Evolutionary conservation across 768 basidiomycete species (phyloP).

Genomic region (Pholiota microspora): DNA sequence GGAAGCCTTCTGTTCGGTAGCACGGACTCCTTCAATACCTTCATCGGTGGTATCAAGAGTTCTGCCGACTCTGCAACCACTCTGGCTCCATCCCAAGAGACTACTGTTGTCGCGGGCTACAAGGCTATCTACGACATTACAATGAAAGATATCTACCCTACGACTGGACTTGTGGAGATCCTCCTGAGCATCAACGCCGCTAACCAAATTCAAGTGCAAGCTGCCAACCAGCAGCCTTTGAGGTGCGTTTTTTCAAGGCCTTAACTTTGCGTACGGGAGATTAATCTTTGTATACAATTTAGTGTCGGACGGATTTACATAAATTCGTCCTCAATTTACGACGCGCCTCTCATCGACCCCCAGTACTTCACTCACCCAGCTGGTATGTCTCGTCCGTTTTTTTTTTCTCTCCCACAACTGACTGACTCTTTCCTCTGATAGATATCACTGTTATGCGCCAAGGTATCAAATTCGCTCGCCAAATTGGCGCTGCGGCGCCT

Average conservation of each 20-base stretch:
- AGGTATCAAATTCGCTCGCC: slow-evolving; percentile 62
- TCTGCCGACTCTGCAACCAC: slow-evolving; percentile 15
- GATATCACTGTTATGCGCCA: slow-evolving; percentile 51
- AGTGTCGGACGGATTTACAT: slow-evolving; percentile 42
- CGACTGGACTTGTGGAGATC: slow-evolving; percentile 57
- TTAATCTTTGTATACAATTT: too few species aligned
- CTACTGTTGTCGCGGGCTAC: slow-evolving; percentile 51
- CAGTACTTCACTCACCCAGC: slow-evolving; percentile 58
- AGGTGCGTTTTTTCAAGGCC: slow-evolving; percentile 35
- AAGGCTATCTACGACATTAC: slow-evolving; percentile 51
- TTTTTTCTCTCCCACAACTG: not conserved
- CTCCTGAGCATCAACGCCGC: slow-evolving; percentile 40
- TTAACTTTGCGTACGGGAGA: too few species aligned
- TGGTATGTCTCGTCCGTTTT: slow-evolving; percentile 31
- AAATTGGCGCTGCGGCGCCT: slow-evolving; percentile 49
- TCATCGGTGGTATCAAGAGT: slow-evolving; percentile 15
- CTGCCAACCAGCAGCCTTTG: slow-evolving; percentile 64
- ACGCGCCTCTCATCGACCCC: slow-evolving; percentile 62
- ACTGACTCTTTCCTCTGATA: slow-evolving; percentile 8
- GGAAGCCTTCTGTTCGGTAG: slow-evolving; percentile 43
- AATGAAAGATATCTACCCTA: slow-evolving; percentile 35
- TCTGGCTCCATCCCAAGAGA: slow-evolving; percentile 43
- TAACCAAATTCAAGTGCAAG: slow-evolving; percentile 51
- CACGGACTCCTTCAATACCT: slow-evolving; percentile 19
- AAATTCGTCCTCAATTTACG: slow-evolving; percentile 58